Conservation (phyloP, 768 basidiomycete genomes). For the Clitopilus passeckerianus region DNA sequence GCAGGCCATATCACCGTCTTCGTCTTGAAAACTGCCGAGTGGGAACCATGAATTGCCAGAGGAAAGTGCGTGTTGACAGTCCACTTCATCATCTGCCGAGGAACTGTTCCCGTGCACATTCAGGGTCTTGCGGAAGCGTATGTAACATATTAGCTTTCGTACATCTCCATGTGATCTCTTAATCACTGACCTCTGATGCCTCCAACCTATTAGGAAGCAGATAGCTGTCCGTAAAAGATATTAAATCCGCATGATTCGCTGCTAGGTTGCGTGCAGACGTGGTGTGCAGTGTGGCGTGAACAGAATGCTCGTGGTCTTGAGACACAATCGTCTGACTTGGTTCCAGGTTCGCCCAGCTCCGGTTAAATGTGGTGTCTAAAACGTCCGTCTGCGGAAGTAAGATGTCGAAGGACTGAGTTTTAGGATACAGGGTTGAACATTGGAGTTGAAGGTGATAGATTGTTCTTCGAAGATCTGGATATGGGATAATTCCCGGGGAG, state of each 20-base stretch:
- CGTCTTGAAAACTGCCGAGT: conserved; percentile 30
- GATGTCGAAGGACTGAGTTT: neutral
- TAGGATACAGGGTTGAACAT: conserved; percentile 22
- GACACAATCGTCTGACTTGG: neutral
- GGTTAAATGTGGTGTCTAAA: neutral
- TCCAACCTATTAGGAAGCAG: conserved; percentile 31
- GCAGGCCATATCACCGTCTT: conserved; percentile 44
- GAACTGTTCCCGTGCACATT: conserved; percentile 1
- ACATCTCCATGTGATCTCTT: neutral
- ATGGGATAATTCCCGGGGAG: conserved; percentile 15
- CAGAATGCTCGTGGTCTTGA: neutral
- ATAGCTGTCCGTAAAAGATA: conserved; percentile 54
- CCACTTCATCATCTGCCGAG: conserved; percentile 53
- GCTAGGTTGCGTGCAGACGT: conserved; percentile 3
- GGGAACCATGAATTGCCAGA: conserved; percentile 16
- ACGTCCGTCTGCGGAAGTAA: neutral
- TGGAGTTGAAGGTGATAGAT: conserved; percentile 60
- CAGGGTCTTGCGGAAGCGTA: neutral
- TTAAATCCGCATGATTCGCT: conserved; percentile 30
- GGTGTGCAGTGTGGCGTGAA: neutral
- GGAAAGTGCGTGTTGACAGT: conserved; percentile 38
- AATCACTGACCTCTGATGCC: conserved; percentile 33
- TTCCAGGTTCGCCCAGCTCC: conserved; percentile 7
- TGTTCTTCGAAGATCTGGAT: conserved; percentile 59
- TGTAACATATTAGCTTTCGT: neutral